These are phyloP conservation scores for Syzygium syzygioides DNA, from an alignment of 441 rosid species.

Conservation along the genomic window DNA sequence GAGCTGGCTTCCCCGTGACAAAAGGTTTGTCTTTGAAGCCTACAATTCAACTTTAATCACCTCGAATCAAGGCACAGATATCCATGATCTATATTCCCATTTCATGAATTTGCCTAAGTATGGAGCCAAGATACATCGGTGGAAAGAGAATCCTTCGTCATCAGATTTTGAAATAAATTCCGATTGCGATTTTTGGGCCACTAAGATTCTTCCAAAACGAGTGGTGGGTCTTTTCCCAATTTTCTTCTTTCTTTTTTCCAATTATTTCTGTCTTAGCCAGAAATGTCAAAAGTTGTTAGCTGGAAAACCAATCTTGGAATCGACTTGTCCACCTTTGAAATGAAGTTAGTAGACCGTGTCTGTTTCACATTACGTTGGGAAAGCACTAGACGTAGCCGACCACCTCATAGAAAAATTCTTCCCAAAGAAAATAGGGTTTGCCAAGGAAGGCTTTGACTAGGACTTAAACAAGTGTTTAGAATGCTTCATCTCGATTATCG, in stretches of 20 bases:
- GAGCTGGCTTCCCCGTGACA: background rate
- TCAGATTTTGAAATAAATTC: background rate
- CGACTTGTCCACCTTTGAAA: background rate
- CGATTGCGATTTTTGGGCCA: background rate
- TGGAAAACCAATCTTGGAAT: background rate
- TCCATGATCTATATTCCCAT: background rate
- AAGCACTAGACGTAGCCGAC: background rate
- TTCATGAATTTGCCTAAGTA: background rate
- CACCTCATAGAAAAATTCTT: background rate
- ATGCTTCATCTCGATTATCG: no score
- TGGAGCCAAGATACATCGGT: background rate
- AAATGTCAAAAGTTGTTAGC: background rate
- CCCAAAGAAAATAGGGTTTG: background rate
- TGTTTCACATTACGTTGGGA: background rate
- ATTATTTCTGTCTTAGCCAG: background rate
- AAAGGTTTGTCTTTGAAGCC: background rate
- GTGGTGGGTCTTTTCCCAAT: background rate
- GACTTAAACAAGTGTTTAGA: background rate
- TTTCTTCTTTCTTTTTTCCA: background rate
- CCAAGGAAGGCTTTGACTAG: background rate
- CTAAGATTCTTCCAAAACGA: background rate
- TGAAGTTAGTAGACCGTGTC: background rate
- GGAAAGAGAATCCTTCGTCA: background rate
- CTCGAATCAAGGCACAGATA: background rate
- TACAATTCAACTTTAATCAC: background rate